Base-by-base conservation (phyloP, 108 stramenopile genomes). In the Bacterosira constricta region DNA sequence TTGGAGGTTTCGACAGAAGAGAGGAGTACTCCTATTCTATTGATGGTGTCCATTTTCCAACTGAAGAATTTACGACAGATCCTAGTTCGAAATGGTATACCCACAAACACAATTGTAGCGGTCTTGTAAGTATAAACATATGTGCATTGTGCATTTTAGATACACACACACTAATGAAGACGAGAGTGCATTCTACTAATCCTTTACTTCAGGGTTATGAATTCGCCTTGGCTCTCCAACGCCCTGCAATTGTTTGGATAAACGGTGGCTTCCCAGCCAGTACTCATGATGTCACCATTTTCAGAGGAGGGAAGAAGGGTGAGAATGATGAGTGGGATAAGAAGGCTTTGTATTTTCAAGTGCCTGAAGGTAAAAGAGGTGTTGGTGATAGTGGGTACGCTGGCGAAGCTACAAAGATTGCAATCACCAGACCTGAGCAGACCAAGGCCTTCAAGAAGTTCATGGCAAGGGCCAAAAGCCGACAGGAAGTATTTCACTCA, bases 401-500 rank as follows among this genome's bases (percentile, higher is more conserved):
- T 1, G 63, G 63, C 18, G 44, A 63, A 32, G 29, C 42, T 25
- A 39, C 41, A 1, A 17, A 12, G 3, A 3, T 63, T 29, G n/a
- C 29, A 5, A 32, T 42, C 13, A 15, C 6, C 27, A 49, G 31
- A 26, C 30, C 27, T 17, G 63, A 42, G 25, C 44, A 49, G 25
- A 17, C 44, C 7, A 21, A 45, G 12, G 30, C 27, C 17, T 32
- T 49, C 17, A 36, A 25, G n/a, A 31, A 32, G 63, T 63, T 46
- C 13, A 10, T n/a, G 13, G 23, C 46, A 42, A 46, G 84, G 20
- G 62, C 49, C 8, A 51, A 32, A 13, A 30, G 46, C n/a, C 52
- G 80, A 5, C 71, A 81, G 39, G 80, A 85, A 57, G 73, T 76
- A 30, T 41, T 85, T 36, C 76, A 85, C 56, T 35, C 31, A 11